Base-by-base conservation (phyloP, 192 early-diverging fungal genomes). In the Umbelopsis ramanniana region DNA sequence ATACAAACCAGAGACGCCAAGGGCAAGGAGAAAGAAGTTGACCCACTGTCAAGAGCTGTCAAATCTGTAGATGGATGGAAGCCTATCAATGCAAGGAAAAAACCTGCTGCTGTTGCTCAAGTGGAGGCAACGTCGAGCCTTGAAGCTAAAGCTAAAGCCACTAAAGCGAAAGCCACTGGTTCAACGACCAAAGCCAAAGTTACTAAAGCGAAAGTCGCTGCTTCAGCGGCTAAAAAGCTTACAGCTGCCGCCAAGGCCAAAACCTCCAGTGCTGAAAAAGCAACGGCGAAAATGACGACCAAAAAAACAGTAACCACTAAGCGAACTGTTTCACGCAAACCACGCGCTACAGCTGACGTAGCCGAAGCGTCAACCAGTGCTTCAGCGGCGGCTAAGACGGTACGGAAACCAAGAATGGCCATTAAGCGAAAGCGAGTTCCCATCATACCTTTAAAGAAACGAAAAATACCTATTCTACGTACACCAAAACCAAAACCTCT, bases 61-160 rank as follows among this genome's bases (percentile, higher is more conserved):
- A 29, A 12, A 63, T 33, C 57, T 63, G 57, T 26, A 17, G 57
- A 63, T 37, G 57, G 57, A 63, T 63, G 57, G 57, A 63, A 9
- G 2, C 57, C 57, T 35, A 63, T 63, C 33, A 63, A 63, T n/a
- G 57, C 57, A 14, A 63, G 26, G 3, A 37, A 14, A 37, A 50
- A 50, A n/a, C 48, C 48, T 4, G 17, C 40, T 11, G 40, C 38
- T 40, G 38, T 8, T 8, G 38, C 29, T 29, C 29, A 43, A 43
- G 1, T 6, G 0, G 40, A 43, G 6, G 48, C 48, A 19, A 50
- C 15, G 17, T 15, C 48, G n/a, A 6, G 17, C 15, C 48, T 15
- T 15, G 15, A 50, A 21, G 14, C 48, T 15, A 50, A 50, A 50
- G 19, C 14, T 7, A 43, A 6, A 19, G 19, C 29, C 2, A 37